Conservation (phyloP, 768 basidiomycete genomes). For the Mycena polygramma region DNA sequence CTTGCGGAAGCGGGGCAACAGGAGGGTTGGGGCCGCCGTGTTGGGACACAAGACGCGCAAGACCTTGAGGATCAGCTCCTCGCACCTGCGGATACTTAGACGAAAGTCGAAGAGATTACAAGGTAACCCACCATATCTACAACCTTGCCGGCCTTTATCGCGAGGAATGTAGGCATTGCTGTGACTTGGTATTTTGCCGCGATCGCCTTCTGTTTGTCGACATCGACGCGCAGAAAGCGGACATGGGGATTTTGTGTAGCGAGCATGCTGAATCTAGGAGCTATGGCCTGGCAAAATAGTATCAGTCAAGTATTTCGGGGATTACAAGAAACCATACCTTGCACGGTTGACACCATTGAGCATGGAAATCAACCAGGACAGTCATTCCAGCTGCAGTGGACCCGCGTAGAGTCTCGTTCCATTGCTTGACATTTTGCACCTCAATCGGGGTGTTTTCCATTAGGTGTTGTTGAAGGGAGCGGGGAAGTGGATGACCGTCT, state of each 20-base stretch:
- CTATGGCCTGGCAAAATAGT: slow-evolving; percentile 24
- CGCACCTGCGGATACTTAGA: slow-evolving; percentile 14
- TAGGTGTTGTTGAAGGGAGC: background rate
- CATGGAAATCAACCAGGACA: slow-evolving; percentile 36
- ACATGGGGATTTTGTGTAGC: slow-evolving; percentile 35
- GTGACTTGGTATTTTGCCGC: slow-evolving; percentile 40
- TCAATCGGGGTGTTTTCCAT: slow-evolving; percentile 20
- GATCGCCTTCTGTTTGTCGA: slow-evolving; percentile 36
- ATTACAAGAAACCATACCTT: slow-evolving; percentile 24
- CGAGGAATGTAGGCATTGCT: slow-evolving; percentile 40
- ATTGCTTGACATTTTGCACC: slow-evolving; percentile 45
- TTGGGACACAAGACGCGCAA: slow-evolving; percentile 24
- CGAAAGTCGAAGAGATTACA: background rate
- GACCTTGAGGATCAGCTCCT: slow-evolving; percentile 38
- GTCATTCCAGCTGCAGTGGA: slow-evolving; percentile 37
- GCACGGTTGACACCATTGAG: slow-evolving; percentile 39
- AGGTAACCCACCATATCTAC: slow-evolving; percentile 34
- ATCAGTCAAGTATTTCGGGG: background rate
- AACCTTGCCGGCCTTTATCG: slow-evolving; percentile 36
- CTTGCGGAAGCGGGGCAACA: slow-evolving; percentile 36
- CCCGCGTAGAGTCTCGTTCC: slow-evolving; percentile 53
- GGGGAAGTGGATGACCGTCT: background rate
- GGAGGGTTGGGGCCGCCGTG: slow-evolving; percentile 41
- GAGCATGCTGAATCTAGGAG: slow-evolving; percentile 31
- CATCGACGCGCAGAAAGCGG: slow-evolving; percentile 38